phyloP scores from a whole-genome alignment of 805 yeast genomes.

The Starmerella potacharoeniae region DNA sequence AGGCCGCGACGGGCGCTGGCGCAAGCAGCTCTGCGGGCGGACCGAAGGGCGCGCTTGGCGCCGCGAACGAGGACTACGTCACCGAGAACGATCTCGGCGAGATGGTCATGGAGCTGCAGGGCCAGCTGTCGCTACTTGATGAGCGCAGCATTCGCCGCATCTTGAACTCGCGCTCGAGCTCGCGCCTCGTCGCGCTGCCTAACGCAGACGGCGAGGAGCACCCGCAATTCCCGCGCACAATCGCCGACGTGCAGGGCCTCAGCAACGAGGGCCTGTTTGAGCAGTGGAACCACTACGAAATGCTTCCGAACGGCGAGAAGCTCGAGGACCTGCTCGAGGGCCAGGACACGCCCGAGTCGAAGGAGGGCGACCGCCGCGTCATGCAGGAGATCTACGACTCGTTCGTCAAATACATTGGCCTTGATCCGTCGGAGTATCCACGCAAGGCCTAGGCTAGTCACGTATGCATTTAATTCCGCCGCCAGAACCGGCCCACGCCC shows the following conservation, averaged over 20 bases:
- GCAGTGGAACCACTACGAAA: slow-evolving; percentile 20
- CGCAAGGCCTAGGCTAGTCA: background rate
- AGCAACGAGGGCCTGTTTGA: slow-evolving; percentile 14
- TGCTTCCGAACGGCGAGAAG: slow-evolving; percentile 15
- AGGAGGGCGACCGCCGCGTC: slow-evolving; percentile 13
- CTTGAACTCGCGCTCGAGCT: slow-evolving; percentile 43
- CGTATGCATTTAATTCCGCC: no score
- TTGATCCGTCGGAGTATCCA: slow-evolving; percentile 14
- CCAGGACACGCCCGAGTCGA: slow-evolving; percentile 6
- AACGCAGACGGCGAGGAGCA: slow-evolving; percentile 20
- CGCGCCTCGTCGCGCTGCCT: slow-evolving; percentile 16
- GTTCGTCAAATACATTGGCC: slow-evolving; percentile 14
- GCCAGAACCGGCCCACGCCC: no score
- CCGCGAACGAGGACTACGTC: slow-evolving; percentile 28
- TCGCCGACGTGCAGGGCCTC: slow-evolving; percentile 12
- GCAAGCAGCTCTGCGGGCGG: background rate
- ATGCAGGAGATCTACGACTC: slow-evolving; percentile 19
- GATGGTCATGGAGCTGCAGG: slow-evolving; percentile 79
- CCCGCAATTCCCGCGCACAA: slow-evolving; percentile 16
- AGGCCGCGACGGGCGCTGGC: background rate
- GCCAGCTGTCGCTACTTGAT: slow-evolving; percentile 66
- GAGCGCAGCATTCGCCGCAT: slow-evolving; percentile 64
- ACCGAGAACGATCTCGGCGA: slow-evolving; percentile 78
- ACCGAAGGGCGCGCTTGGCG: background rate
- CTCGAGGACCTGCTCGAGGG: slow-evolving; percentile 18